Evolutionary conservation across 139 green algal genomes (phyloP), one percentile per base, ranked within the genome.

Genomic region (Penium margaritaceum): DNA sequence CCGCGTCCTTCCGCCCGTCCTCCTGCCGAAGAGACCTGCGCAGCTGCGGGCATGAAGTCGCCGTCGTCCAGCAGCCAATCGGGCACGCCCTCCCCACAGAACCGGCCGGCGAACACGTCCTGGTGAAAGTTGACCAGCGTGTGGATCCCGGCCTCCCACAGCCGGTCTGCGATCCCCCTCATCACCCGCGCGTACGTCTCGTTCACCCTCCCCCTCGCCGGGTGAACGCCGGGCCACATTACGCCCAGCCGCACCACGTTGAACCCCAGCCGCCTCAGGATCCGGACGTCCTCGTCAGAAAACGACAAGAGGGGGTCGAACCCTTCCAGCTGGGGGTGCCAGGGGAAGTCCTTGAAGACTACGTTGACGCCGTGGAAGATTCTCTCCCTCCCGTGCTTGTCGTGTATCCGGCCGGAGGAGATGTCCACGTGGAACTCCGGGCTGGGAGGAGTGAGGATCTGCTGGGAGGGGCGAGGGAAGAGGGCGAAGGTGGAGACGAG

Each of bases 121-220:
- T 75, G 68, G 39, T 75, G 68, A n/a, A 75, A 67, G 37, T 75
- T 47, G 0, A 75, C 30, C 14, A 75, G 58, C n/a, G 46, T 63
- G 29, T 67, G 39, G 15, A 75, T 67, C 21, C 68, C 68, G 5
- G 68, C 51, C 24, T 12, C 46, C 6, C 29, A 17, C n/a, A 75
- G 57, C 27, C 35, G 15, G 21, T 41, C 24, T 2, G 68, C 68
- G 9, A 75, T 67, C 9, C 27, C 46, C 27, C 29, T 44, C 29
- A 75, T 67, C 29, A 54, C 68, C 24, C 51, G 34, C 12, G 68
- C 27, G 7, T 75, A 75, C 14, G 68, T 67, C 32, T 32, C 27
- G 30, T 75, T 67, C 15, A 30, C 19, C 5, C 29, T 43, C 14
- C 46, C 46, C 0, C 68, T 17, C 32, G n/a, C 36, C 29, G 68